Evolutionary conservation across 2,329 filamentous ascomycete species (phyloP), one percentile per base, ranked within the genome.

Genomic region (Chaetomium sp.): DNA sequence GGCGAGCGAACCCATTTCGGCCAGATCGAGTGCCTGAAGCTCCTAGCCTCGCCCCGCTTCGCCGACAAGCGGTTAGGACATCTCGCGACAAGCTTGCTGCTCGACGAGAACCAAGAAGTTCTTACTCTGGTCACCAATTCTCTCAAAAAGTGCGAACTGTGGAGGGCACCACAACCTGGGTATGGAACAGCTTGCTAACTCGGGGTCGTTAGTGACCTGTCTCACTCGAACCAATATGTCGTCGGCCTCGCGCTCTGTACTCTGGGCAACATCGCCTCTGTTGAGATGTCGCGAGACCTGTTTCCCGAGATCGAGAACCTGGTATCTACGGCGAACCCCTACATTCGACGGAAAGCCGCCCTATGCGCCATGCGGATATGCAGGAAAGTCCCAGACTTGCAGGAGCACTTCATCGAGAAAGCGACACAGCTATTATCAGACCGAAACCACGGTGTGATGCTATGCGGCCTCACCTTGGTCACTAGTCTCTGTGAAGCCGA

Each of bases 321-420:
- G 57, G 82, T 99, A 69, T 90, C 93, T 50, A 97, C 93, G 57
- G 90, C 93, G 60, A 99, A 99, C 77, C 95, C 95, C n/a, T 99
- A 99, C 76, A 97, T 99, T 75, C 87, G 95, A 72, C 87, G 95
- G 72, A 99, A 99, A 82, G 95, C 95, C 21, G 95, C 95, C 4
- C 85, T 99, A n/a, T 99, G 95, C 79, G 95, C 95, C 58, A 99
- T 99, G 95, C 87, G 93, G 70, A 97, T 99, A 83, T 97, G 93
- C 80, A 90, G 93, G 72, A 99, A 99, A 78, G 95, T 99, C 12
- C 95, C 96, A 6, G 95, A 99, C 76, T 81, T 99, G 61, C 92
- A 97, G 78, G 96, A 99, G 77, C 93, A 99, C 78, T 99, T 99
- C 74, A 76, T 97, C 64, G 95, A 99, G 67, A 98, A 98, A 77